phyloP scores from a whole-genome alignment of 306 rosid species.

The Rubus parviflorus region DNA sequence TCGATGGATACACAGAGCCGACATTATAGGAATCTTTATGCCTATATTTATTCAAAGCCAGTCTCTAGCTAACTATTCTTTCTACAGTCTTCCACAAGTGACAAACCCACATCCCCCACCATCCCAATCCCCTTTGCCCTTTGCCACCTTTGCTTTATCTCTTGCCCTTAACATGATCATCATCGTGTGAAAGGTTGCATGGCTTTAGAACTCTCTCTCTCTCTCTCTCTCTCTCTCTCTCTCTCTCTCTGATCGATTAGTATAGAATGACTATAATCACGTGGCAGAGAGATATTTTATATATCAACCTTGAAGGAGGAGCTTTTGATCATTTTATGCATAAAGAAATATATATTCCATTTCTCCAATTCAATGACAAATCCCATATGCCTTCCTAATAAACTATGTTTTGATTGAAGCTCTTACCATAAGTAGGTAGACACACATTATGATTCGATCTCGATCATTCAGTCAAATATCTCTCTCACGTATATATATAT shows the following conservation, averaged over 20 bases:
- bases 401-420: conserved; percentile 19
- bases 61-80: conserved; percentile 19
- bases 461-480: conserved; percentile 22
- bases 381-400: conserved; percentile 10
- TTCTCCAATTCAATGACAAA: conserved; percentile 38
- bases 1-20: conserved; percentile 31
- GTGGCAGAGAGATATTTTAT: conserved; percentile 21
- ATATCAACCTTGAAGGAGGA: conserved; percentile 35
- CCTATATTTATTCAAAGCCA: conserved; percentile 31
- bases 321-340: conserved; percentile 43
- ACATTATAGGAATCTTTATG: conserved; percentile 50
- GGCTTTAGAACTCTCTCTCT: conserved; percentile 55
- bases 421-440: conserved; percentile 23
- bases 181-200: conserved; percentile 80
- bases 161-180: conserved; percentile 22
- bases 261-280: conserved; percentile 19
- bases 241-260: neutral
- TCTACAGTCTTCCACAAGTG: conserved; percentile 33
- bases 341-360: conserved; percentile 70
- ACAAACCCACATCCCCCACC: conserved; percentile 14
- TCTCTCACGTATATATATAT: no score
- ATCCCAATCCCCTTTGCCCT: conserved; percentile 21
- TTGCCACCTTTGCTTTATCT: conserved; percentile 24
- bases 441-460: conserved; percentile 22
- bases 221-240: neutral